Evolutionary conservation across 2,329 filamentous ascomycete species (phyloP), one percentile per base, ranked within the genome.

Genomic region (Ophiognomonia clavigignenti-juglandacearum): DNA sequence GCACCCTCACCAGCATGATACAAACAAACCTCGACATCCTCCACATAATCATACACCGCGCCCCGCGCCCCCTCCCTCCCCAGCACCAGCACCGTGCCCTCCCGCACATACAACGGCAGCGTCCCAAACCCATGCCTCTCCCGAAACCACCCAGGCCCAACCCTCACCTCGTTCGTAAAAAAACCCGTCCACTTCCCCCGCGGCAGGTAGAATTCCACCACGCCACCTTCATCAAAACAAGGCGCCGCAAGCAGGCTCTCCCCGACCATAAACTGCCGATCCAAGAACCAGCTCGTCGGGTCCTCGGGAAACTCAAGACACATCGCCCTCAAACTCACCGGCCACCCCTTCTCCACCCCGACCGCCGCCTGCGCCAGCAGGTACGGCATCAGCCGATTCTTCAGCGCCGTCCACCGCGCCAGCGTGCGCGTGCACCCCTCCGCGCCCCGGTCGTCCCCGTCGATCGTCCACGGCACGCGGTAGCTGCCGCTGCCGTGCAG

Each of bases 221-320:
- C 73, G 1, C 80, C 82, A 1, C 72, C 71, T 59, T 85, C 78
- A 10, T 76, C 73, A 51, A 84, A 85, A 2, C 86, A 69, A 1
- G 83, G 83, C 2, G 81, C 80, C 5, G 81, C 79, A 7, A 88
- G 65, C 27, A 88, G 62, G 42, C 72, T 74, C 14, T 74, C 72
- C 2, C 85, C 85, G n/a, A 88, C 69, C 78, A 88, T 85, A 64
- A 86, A 88, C 61, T 88, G 81, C 26, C 80, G 76, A 61, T 89
- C 85, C 38, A 86, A 70, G 43, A 70, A 73, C 77, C 83, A 88
- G 0, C 77, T 69, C 4, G 80, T 86, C n/a, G 76, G 74, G 56
- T 89, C 85, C 2, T 81, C 73, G 2, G 83, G 83, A 57, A 87
- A 88, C 63, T 88, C 85, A 26, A 88, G 68, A 48, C 82, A 81